A percentile compares a stretch with the other conserved stretches of the same genome.
Evolutionary conservation across 345 rosid species (phyloP).

Genomic region (Syzygium jambos): DNA sequence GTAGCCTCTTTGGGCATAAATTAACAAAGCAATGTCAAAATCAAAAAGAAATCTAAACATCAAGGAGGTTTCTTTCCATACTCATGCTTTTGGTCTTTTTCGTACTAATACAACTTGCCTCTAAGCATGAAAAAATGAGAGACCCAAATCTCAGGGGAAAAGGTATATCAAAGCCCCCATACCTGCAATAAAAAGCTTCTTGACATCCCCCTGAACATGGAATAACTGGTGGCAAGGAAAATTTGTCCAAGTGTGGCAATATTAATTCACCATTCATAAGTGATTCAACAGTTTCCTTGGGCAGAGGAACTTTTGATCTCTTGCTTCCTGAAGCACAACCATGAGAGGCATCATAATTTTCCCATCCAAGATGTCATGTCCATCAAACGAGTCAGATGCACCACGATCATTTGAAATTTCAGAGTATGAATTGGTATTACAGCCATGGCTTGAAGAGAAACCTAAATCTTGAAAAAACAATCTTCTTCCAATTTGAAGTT

Average conservation of each 20-base stretch:
- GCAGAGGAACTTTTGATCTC: slow-evolving; percentile 21
- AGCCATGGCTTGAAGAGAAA: slow-evolving; percentile 20
- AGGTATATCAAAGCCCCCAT: not conserved
- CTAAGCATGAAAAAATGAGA: not conserved
- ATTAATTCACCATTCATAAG: slow-evolving; percentile 51
- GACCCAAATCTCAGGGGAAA: not conserved
- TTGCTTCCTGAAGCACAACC: slow-evolving; percentile 42
- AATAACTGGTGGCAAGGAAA: slow-evolving; percentile 51
- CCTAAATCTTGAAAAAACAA: slow-evolving; percentile 65
- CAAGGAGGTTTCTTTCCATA: not conserved
- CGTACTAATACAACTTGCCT: not conserved
- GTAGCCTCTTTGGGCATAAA: not conserved
- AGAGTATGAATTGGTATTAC: not conserved
- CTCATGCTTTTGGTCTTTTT: not conserved
- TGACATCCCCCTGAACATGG: slow-evolving; percentile 62
- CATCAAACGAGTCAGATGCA: slow-evolving; percentile 24
- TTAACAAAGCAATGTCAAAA: not conserved
- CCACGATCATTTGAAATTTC: slow-evolving; percentile 5
- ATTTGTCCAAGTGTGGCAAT: slow-evolving; percentile 46
- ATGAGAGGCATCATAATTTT: slow-evolving; percentile 5
- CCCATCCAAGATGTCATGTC: slow-evolving; percentile 8
- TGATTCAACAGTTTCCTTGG: slow-evolving; percentile 34
- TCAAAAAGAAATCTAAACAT: not conserved
- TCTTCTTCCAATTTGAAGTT: slow-evolving; percentile 80
- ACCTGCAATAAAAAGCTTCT: slow-evolving; percentile 84